phyloP scores from a whole-genome alignment of 2,329 filamentous ascomycete species.

The Hypoxylon sp. region DNA sequence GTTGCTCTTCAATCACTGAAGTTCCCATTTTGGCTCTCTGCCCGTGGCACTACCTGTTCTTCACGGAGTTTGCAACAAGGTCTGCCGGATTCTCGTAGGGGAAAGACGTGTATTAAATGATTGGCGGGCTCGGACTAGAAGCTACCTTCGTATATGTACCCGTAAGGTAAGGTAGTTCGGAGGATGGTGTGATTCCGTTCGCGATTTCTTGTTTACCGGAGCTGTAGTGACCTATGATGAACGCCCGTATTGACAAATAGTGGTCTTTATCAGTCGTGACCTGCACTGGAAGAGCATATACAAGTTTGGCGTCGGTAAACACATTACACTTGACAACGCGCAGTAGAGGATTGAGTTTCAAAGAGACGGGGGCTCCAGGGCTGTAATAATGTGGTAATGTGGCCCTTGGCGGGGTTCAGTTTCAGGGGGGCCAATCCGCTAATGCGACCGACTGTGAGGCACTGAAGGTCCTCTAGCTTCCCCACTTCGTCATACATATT shows the following conservation, averaged over 20 bases:
- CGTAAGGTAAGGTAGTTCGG: conserved; percentile 16
- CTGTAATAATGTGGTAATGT: conserved; percentile 30
- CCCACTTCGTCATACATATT: conserved; percentile 28
- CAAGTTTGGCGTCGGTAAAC: conserved; percentile 26
- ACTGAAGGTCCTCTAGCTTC: conserved; percentile 9
- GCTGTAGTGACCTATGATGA: conserved; percentile 5
- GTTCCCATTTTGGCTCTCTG: conserved; percentile 77
- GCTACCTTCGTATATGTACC: conserved; percentile 11
- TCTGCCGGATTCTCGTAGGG: conserved; percentile 15
- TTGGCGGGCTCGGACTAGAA: conserved; percentile 4
- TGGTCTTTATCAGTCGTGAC: conserved; percentile 1
- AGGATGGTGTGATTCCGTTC: conserved; percentile 10
- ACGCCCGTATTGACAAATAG: conserved; percentile 1
- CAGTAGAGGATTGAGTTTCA: conserved; percentile 36
- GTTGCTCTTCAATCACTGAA: conserved; percentile 88
- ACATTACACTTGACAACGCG: conserved; percentile 34
- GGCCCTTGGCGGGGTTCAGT: conserved; percentile 53
- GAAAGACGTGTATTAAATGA: conserved; percentile 15
- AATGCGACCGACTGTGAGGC: conserved; percentile 40
- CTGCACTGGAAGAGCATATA: conserved; percentile 16
- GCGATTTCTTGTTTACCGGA: conserved; percentile 20
- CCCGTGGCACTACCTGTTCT: conserved; percentile 35
- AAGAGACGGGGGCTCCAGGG: conserved; percentile 28
- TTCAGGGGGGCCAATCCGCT: conserved; percentile 51
- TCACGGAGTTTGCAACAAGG: conserved; percentile 24